Percentiles rank a stretch among this genome's conserved stretches.
These are phyloP conservation scores for Starmerella scarabaei DNA, from an alignment of 805 yeast species.

Conservation along the genomic window DNA sequence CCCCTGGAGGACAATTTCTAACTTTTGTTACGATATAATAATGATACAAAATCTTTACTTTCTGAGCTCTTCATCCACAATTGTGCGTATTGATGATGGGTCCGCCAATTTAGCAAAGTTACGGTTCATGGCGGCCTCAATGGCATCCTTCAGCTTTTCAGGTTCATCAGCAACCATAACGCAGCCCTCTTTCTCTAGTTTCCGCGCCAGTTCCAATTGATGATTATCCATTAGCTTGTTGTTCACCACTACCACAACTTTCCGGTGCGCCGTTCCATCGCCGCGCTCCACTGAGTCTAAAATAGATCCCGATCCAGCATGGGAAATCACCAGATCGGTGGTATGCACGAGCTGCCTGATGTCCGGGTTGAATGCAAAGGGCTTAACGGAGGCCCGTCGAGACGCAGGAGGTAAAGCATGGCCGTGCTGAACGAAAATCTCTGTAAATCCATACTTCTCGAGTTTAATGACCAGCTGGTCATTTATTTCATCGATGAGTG, in stretches of 20 bases:
- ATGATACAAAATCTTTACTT: neutral
- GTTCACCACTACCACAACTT: constrained; percentile 58
- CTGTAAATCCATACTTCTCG: constrained; percentile 28
- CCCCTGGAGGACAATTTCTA: constrained; percentile 30
- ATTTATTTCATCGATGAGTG: constrained; percentile 38
- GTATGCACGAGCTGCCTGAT: constrained; percentile 32
- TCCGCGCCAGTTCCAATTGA: constrained; percentile 63
- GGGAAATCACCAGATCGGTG: constrained; percentile 61
- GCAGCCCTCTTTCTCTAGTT: constrained; percentile 25
- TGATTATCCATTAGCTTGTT: constrained; percentile 72
- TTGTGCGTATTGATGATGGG: neutral
- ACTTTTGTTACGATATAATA: neutral
- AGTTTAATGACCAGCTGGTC: constrained; percentile 30
- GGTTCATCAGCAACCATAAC: constrained; percentile 5
- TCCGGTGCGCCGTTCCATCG: constrained; percentile 36
- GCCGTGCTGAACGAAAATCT: constrained; percentile 51
- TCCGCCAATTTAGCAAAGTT: constrained; percentile 1
- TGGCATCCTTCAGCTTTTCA: neutral
- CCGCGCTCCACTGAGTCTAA: constrained; percentile 38
- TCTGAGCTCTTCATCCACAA: constrained; percentile 1
- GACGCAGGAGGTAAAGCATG: constrained; percentile 22
- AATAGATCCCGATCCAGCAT: constrained; percentile 88
- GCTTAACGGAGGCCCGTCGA: constrained; percentile 25
- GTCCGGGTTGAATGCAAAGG: constrained; percentile 37
- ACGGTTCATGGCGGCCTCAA: neutral